Base-by-base conservation (phyloP, 1,284 basidiomycete species). In the Apiotrichum brassicae region DNA sequence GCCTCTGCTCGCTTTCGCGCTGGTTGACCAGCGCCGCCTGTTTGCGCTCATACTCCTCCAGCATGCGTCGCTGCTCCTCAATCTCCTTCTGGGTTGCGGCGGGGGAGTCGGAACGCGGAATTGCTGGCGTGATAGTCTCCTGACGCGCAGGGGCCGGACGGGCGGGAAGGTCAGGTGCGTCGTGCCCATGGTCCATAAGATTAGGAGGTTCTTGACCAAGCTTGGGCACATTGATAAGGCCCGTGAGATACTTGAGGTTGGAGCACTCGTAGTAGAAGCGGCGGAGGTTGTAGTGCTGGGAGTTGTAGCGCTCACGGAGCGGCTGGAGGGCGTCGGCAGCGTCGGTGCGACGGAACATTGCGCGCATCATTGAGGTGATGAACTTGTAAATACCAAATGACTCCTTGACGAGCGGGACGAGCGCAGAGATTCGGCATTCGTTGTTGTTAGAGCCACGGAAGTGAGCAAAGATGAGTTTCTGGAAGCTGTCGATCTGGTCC, bases 241-340 rank as follows among this genome's bases (percentile, higher is more conserved):
- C 88, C 14, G 92, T 97, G 43, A 97, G 76, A 70, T 94, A 97
- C 71, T 94, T 95, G 60, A 97, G 80, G 73, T 95, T 95, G 16
- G 90, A 93, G 68, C 92, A 97, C 69, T 97, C 92, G 69, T 95
- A 97, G 76, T 95, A 97, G 76, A 94, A 97, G 69, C 92, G 90
- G 56, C 92, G 84, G 8, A 97, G 79, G 60, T 82, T 85, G 66
- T 90, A 84, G 66, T 97, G 92, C 64, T 97, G 92, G 30, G 85
- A 79, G 60, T 82, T 84, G 75, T 86, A 95, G 40, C 92, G 82
- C 64, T 87, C 81, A 43, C 84, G 81, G 19, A 97, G 76, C 2
- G 90, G 90, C 62, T 89, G 86, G 53, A 97, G 74, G 3, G 85
- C 90, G 46, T 95, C 92, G 34, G 79, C 77, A 53, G 87, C 86